Conservation (phyloP, 345 rosid genomes). For the Ceriops zippeliana region DNA sequence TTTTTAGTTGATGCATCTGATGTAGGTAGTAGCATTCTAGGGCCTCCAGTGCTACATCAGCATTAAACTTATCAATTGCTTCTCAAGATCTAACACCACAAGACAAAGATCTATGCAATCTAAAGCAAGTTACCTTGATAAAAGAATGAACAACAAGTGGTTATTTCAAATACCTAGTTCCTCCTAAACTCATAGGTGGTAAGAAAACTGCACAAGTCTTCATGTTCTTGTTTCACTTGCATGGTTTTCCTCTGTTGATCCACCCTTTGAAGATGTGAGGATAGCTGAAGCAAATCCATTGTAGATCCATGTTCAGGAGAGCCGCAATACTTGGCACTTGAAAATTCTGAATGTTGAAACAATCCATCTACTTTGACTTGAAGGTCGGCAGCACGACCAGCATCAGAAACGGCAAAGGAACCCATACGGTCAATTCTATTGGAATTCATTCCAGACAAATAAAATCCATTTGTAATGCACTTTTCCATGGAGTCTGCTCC, state of each 20-base stretch:
- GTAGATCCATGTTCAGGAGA: constrained; percentile 35
- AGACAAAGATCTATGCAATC: background rate
- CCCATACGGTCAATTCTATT: constrained; percentile 10
- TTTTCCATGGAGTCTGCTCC: constrained; percentile 13
- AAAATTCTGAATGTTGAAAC: constrained; percentile 21
- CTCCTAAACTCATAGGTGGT: constrained; percentile 20
- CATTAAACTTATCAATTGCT: background rate
- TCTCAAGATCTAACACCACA: background rate
- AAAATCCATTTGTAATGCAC: constrained; percentile 10
- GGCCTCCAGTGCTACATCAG: constrained; percentile 21
- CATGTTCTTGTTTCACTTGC: constrained; percentile 31
- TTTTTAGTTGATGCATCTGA: constrained; percentile 8
- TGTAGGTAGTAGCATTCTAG: constrained; percentile 6
- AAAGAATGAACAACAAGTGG: background rate
- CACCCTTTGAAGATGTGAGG: constrained; percentile 51
- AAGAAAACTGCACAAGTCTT: constrained; percentile 26
- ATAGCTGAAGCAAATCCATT: constrained; percentile 49
- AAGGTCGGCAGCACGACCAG: constrained; percentile 18
- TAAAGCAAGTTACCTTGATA: background rate
- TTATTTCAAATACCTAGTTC: constrained; percentile 18
- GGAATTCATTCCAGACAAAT: constrained; percentile 17
- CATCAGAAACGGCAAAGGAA: constrained; percentile 17
- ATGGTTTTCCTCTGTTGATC: constrained; percentile 42
- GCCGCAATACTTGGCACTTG: constrained; percentile 23
- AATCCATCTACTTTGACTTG: constrained; percentile 21